A percentile compares a stretch with the other conserved stretches of the same genome.
Conservation (phyloP, 331 rosid species). For the Quercus tomentella region DNA sequence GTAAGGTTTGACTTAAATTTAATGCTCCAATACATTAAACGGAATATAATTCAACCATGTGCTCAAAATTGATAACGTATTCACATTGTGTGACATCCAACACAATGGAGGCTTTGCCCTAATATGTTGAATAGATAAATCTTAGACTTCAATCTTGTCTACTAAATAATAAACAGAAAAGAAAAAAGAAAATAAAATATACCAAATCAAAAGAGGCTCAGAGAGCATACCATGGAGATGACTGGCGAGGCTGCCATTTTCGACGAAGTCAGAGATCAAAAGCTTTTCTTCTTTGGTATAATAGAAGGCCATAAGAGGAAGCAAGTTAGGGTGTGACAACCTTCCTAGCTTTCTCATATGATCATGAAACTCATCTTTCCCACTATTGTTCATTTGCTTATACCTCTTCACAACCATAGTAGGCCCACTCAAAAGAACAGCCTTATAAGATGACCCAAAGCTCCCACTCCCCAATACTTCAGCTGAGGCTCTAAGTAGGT, state of each 20-base stretch:
- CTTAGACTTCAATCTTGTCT: neutral
- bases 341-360: constrained; percentile 65
- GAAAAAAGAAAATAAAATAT: neutral
- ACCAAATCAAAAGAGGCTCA: neutral
- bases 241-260: constrained; percentile 71
- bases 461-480: constrained; percentile 70
- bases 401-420: constrained; percentile 69
- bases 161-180: neutral
- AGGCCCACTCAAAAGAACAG: constrained; percentile 41
- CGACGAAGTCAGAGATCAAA: constrained; percentile 53
- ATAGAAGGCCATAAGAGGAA: constrained; percentile 66
- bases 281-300: constrained; percentile 62
- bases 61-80: too few species aligned
- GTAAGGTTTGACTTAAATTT: too few species aligned
- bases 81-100: too few species aligned
- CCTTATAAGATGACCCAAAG: constrained; percentile 73
- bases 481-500: constrained; percentile 65
- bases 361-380: constrained; percentile 47
- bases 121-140: neutral
- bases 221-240: constrained; percentile 64
- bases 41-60: too few species aligned
- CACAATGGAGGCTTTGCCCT: too few species aligned
- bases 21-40: too few species aligned
- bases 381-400: constrained; percentile 51
- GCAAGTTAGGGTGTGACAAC: constrained; percentile 70